Evolutionary conservation across 192 early-diverging fungal species (phyloP).

Genomic region (Backusella circina): DNA sequence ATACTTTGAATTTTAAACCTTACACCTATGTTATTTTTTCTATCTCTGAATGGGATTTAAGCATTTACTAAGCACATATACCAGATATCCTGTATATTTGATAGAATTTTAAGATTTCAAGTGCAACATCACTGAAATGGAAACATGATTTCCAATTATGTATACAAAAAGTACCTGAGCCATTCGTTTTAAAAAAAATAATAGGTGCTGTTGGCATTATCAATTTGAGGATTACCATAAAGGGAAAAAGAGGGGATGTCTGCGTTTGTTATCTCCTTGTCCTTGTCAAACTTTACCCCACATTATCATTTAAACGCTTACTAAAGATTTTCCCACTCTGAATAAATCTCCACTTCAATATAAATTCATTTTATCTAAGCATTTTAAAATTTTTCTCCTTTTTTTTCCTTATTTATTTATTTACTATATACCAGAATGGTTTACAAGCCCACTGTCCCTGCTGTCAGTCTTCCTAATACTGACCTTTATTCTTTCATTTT

Average conservation of each 20-base stretch:
- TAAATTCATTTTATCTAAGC: background rate
- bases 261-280: background rate
- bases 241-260: background rate
- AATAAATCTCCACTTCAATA: background rate
- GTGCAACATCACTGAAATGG: background rate
- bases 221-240: background rate
- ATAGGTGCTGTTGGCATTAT: background rate
- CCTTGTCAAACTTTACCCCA: background rate
- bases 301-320: background rate
- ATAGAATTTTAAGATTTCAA: too few relatives aligned
- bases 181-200: background rate
- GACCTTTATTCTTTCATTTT: conserved; percentile 29
- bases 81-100: too few relatives aligned
- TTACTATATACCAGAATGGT: conserved; percentile 5
- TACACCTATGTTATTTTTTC: too few relatives aligned
- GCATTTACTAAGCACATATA: too few relatives aligned
- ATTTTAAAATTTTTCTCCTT: background rate
- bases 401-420: background rate
- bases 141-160: background rate
- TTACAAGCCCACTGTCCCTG: conserved; percentile 13
- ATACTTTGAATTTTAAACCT: too few relatives aligned
- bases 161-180: background rate
- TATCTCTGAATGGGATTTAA: too few relatives aligned
- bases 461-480: conserved; percentile 18
- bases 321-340: conserved; percentile 4